Evolutionary conservation across 257 asterid genomes (phyloP), one percentile per base, ranked within the genome.

Genomic region (Nicotiana benthamiana): DNA sequence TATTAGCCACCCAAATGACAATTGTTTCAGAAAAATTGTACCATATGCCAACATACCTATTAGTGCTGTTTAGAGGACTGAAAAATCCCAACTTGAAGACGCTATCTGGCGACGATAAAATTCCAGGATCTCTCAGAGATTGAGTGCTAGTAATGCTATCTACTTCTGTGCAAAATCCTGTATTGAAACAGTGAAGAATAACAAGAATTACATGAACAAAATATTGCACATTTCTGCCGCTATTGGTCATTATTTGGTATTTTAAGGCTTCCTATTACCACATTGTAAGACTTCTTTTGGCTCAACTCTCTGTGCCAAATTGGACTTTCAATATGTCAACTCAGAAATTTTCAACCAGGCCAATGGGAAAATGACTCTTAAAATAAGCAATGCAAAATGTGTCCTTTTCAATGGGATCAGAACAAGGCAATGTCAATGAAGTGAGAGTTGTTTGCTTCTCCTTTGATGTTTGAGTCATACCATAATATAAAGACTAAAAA

Each of bases 21-120:
- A 86, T 78, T 65, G 76, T 20, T 26, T 75, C 83, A 2, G 90
- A 87, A 11, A 85, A 60, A 13, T 68, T 32, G 86, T 84, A 87
- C 74, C 79, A 85, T 11, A 90, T 77, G 4, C 81, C 92, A 4
- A 87, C 51, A 82, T 87, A 89, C 70, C 88, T 86, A 72, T 81
- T 83, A 46, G 84, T 77, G 63, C 89, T 66, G 82, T 86, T 80
- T 9, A 64, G 57, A 15, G 87, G 89, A 17, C 83, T 81, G 86
- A 86, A 89, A 63, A 89, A 89, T 8, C 92, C 92, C 12, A 87
- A 9, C 60, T 82, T 83, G 83, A 79, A 87, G 22, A 28, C 30
- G 0, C 36, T 20, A 40, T 56, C 20, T 70, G 77, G 57, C 0
- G 92, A 89, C 3, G 80, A 75, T 11, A 89, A 53, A 57, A 72